A percentile compares a stretch with the other conserved stretches of the same genome.
Evolutionary conservation across 768 basidiomycete genomes (phyloP).

Genomic region (Pulveroboletus sp.): DNA sequence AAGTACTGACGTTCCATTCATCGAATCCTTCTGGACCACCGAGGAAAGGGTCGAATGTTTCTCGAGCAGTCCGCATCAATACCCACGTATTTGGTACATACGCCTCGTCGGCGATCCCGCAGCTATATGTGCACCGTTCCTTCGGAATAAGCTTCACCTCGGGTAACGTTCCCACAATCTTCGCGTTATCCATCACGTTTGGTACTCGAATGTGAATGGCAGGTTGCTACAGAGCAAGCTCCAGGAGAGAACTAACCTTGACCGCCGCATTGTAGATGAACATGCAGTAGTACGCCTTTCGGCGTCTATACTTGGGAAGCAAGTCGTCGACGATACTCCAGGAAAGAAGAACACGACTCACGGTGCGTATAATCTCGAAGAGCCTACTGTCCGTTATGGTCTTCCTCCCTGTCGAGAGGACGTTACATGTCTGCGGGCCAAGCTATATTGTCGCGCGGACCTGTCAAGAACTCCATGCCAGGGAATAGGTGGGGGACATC

Average conservation of each 20-base stretch:
- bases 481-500: conserved; percentile 58
- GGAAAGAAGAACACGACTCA: background rate
- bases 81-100: conserved; percentile 35
- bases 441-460: conserved; percentile 27
- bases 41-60: conserved; percentile 30
- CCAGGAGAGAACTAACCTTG: conserved; percentile 31
- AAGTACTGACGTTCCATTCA: conserved; percentile 33
- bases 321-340: background rate
- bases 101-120: conserved; percentile 24
- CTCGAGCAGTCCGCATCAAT: conserved; percentile 31
- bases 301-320: conserved; percentile 35
- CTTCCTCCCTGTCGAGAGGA: conserved; percentile 22
- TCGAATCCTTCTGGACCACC: conserved; percentile 42
- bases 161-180: conserved; percentile 28
- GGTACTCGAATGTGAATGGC: conserved; percentile 36
- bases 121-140: conserved; percentile 14
- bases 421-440: background rate
- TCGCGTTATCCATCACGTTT: conserved; percentile 18
- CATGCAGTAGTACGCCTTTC: conserved; percentile 44
- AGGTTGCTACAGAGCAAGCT: conserved; percentile 35
- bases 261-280: conserved; percentile 43
- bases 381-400: conserved; percentile 36
- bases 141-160: conserved; percentile 34
- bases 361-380: conserved; percentile 37
- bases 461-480: conserved; percentile 73